These are phyloP conservation scores for Micractinium sp. DNA, from an alignment of 139 green algal genomes.

Conservation along the genomic window DNA sequence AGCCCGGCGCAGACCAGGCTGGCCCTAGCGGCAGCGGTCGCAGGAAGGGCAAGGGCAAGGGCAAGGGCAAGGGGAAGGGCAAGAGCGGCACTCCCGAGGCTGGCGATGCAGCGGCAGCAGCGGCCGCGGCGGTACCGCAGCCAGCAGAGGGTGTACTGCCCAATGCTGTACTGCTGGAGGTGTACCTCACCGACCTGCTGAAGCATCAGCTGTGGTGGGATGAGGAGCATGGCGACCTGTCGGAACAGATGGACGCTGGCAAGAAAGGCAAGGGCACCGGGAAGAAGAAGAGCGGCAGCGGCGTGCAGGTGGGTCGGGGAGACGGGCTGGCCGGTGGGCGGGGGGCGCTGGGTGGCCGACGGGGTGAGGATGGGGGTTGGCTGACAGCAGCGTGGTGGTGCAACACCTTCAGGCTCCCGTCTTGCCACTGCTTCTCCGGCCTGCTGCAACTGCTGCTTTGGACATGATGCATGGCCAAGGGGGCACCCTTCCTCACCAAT, in stretches of 20 bases:
- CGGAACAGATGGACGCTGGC: neutral
- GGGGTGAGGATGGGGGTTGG: too few relatives aligned
- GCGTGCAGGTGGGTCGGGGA: neutral
- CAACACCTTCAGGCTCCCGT: too few relatives aligned
- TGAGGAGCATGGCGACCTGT: neutral
- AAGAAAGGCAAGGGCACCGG: neutral
- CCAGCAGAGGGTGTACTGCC: neutral
- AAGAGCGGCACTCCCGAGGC: neutral
- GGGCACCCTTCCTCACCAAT: too few relatives aligned
- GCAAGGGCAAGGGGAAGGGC: neutral
- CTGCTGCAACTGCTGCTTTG: too few relatives aligned
- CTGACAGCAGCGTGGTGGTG: neutral
- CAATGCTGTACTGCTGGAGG: neutral
- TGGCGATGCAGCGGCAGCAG: neutral
- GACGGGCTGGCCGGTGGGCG: too few relatives aligned
- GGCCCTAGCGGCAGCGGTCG: neutral
- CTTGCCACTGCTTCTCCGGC: too few relatives aligned
- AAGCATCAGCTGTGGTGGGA: constrained; percentile 14
- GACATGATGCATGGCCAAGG: too few relatives aligned
- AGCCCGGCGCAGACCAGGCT: neutral
- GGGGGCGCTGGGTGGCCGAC: too few relatives aligned
- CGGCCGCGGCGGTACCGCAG: neutral
- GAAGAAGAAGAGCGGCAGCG: neutral
- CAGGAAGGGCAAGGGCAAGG: neutral
- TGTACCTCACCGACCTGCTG: neutral